Evolutionary conservation across 1,284 basidiomycete species (phyloP), one percentile per base, ranked within the genome.

Genomic region (Papiliotrema terrestris): DNA sequence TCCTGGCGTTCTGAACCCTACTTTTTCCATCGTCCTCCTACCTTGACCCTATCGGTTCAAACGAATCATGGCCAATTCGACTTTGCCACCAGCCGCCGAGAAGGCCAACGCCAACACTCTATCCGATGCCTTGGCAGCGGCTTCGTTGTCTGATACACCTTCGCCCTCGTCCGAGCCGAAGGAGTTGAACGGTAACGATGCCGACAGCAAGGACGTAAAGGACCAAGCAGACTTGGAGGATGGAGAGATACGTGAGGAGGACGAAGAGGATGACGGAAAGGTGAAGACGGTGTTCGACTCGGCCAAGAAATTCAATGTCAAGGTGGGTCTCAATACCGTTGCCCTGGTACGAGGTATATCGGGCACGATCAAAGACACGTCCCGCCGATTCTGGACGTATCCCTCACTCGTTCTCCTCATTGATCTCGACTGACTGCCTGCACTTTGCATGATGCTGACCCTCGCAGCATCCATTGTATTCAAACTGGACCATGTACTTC

Each of bases 401-500:
- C n/a, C n/a, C n/a, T n/a, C n/a, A n/a, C n/a, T n/a, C n/a, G n/a
- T n/a, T n/a, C n/a, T n/a, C n/a, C n/a, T n/a, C n/a, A n/a, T n/a
- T n/a, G n/a, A n/a, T n/a, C n/a, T n/a, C n/a, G n/a, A n/a, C n/a
- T n/a, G n/a, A n/a, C n/a, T n/a, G n/a, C n/a, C n/a, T n/a, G n/a
- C n/a, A n/a, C n/a, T n/a, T 32, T 32, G 29, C 29, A 6, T 23
- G 19, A 22, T 20, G 20, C 22, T 46, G 41, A 37, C 29, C 14
- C 46, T 20, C 23, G 41, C 68, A 93, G 91, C 91, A 95, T 72
- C 91, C 91, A 23, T 83, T 95, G 37, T 94, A 84, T 76, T 91
- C 91, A 35, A 81, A 86, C n/a, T 96, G 93, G 93, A 96, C 91
- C 6, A 85, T 97, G 45, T 96, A 91, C 91, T 97, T 95, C 74